Base-by-base conservation (phyloP, 768 basidiomycete species). In the Amanita pseudoporphyria region DNA sequence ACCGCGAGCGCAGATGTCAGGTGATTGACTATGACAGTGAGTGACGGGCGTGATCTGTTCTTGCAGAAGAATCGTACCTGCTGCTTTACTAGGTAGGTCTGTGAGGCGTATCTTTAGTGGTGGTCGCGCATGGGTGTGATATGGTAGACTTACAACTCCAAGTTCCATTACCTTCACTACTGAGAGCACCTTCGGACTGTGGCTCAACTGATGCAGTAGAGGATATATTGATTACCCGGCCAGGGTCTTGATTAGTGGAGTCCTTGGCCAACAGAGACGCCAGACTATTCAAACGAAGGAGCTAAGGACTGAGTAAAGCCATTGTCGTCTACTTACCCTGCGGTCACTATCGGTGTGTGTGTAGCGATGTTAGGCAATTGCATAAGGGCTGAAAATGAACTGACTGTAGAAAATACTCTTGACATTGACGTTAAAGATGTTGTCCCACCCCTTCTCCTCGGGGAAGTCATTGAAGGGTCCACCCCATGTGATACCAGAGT, bases 81-180 rank as follows among this genome's bases (percentile, higher is more conserved):
- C 87, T n/a, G 88, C 88, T 65, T 91, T 91, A 64, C 86, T 88
- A 6, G 87, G 71, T 56, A 81, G 77, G 61, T 91, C 87, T 91
- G 54, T 21, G 40, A 18, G 32, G 38, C 4, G 10, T 37, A 40
- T 54, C 42, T 38, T 28, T 46, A 49, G 47, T 26, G 51, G 32
- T 18, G 3, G n/a, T 48, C 13, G 33, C 35, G 12, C 19, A 52
- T 26, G 30, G 21, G 30, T 45, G 40, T 47, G 38, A n/a, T 35
- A 1, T 28, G n/a, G 18, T 3, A 9, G 14, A 78, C 86, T 51
- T 54, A 90, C 87, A 91, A 58, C 81, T 82, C 81, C 84, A 92
- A 6, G 83, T 78, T 3, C 88, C 89, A 24, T 66, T 73, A 0
- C 81, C 84, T 1, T 61, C 64, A 2, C 63, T 66, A 19, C 81